A percentile compares a stretch with the other conserved stretches of the same genome.
phyloP scores from a whole-genome alignment of 73 alveolate genomes.

The Diophrys appendiculata region DNA sequence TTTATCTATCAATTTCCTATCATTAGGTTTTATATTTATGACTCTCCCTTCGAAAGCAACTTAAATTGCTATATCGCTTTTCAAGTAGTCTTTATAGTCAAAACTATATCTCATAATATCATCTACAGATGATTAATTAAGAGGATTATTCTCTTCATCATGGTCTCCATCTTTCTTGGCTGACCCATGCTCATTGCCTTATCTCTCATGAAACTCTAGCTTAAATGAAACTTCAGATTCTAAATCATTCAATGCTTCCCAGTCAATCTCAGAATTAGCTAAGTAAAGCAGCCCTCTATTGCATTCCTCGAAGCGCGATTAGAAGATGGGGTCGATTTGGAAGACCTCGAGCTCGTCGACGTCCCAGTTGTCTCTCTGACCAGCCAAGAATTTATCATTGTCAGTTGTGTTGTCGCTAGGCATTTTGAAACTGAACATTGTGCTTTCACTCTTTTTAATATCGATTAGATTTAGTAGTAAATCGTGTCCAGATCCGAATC shows the following conservation, averaged over 20 bases:
- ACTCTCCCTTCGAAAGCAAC: too few relatives aligned
- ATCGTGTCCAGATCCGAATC: slow-evolving; percentile 61
- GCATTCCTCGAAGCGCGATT: background rate
- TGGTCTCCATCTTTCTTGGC: background rate
- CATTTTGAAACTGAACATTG: slow-evolving; percentile 41
- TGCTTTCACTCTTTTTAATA: slow-evolving; percentile 45
- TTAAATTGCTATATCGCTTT: background rate
- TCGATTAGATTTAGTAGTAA: slow-evolving; percentile 49
- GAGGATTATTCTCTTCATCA: background rate
- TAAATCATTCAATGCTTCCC: background rate
- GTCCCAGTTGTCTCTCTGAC: slow-evolving; percentile 26
- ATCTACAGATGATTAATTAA: background rate
- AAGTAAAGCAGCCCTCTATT: background rate
- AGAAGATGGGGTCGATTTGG: background rate
- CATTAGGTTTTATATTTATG: too few relatives aligned
- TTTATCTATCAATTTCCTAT: too few relatives aligned
- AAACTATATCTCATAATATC: background rate
- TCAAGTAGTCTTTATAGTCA: background rate
- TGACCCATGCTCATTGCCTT: background rate
- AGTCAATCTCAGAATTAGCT: background rate
- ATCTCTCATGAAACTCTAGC: background rate
- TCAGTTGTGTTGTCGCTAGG: slow-evolving; percentile 48
- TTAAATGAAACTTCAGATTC: background rate
- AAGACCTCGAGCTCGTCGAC: slow-evolving; percentile 24
- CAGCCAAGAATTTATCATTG: slow-evolving; percentile 39